Percentiles rank a stretch among this genome's conserved stretches.
Conservation (phyloP, 2,329 filamentous ascomycete genomes). For the Rutstroemia sp. region DNA sequence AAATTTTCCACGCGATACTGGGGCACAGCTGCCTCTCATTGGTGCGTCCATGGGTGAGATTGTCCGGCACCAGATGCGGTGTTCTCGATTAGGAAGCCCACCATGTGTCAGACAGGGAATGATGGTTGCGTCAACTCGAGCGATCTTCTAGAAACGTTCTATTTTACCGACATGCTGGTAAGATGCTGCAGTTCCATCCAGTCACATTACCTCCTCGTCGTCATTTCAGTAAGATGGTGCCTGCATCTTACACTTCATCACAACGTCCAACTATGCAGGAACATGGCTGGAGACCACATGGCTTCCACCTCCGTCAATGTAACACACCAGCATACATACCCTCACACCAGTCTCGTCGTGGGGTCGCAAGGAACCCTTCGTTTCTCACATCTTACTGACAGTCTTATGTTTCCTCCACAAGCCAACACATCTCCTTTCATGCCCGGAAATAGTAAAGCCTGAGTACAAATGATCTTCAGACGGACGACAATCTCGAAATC, state of each 20-base stretch:
- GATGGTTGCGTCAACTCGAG: constrained; percentile 3
- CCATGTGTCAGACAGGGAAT: constrained; percentile 6
- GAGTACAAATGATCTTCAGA: neutral
- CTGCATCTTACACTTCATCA: constrained; percentile 2
- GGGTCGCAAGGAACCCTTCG: neutral
- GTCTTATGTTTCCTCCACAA: neutral
- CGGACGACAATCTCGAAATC: neutral
- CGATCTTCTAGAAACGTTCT: constrained; percentile 6
- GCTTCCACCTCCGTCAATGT: neutral
- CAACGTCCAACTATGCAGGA: neutral
- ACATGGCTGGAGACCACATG: neutral
- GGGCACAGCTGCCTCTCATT: constrained; percentile 1
- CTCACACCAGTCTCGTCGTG: neutral
- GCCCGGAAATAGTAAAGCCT: neutral
- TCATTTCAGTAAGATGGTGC: constrained; percentile 1
- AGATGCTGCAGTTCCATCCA: neutral
- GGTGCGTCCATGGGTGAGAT: neutral
- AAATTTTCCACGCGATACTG: neutral
- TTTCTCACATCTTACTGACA: neutral
- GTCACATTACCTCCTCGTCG: constrained; percentile 4
- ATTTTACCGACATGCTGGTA: neutral
- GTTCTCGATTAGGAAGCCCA: neutral
- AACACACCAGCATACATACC: neutral
- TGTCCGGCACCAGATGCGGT: neutral
- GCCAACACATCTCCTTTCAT: neutral